A percentile compares a stretch with the other conserved stretches of the same genome.
phyloP scores from a whole-genome alignment of 352 stramenopile genomes.

The Pythium chondricola region DNA sequence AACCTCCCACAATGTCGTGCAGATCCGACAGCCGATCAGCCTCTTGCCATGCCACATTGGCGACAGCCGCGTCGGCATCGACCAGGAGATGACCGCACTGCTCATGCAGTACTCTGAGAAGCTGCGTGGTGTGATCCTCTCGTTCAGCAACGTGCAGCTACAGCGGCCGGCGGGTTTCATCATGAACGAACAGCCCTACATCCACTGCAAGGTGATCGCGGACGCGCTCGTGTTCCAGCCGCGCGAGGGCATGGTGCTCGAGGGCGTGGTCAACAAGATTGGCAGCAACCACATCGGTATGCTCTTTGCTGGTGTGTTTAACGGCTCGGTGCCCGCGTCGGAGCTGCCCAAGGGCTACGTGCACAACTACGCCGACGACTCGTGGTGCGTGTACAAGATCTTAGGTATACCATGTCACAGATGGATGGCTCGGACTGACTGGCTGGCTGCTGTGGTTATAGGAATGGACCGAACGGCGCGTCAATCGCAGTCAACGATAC shows the following conservation, averaged over 20 bases:
- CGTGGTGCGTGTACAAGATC: constrained; percentile 68
- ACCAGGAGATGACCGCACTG: constrained; percentile 65
- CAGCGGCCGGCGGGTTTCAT: constrained; percentile 50
- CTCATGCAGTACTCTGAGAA: constrained; percentile 80
- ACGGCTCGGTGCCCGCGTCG: constrained; percentile 65
- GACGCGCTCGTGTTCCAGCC: constrained; percentile 74
- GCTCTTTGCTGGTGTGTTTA: constrained; percentile 79
- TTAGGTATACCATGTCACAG: not conserved
- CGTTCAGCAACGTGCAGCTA: constrained; percentile 64
- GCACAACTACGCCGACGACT: constrained; percentile 75
- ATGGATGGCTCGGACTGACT: not conserved
- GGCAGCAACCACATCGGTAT: constrained; percentile 83
- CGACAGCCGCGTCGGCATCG: constrained; percentile 59
- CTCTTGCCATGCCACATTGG: constrained; percentile 66
- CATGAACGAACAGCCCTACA: constrained; percentile 82
- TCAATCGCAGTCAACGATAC: constrained; percentile 55
- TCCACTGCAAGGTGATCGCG: constrained; percentile 70
- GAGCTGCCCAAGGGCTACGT: constrained; percentile 73
- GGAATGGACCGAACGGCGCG: constrained; percentile 44
- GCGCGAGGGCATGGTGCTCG: constrained; percentile 52
- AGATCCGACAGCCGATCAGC: constrained; percentile 64
- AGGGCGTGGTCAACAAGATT: constrained; percentile 76
- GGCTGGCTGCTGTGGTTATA: constrained; percentile 13
- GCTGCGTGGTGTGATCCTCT: constrained; percentile 63
- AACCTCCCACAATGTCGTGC: no score